phyloP scores from a whole-genome alignment of 257 asterid genomes.

The Scutellaria galericulata region DNA sequence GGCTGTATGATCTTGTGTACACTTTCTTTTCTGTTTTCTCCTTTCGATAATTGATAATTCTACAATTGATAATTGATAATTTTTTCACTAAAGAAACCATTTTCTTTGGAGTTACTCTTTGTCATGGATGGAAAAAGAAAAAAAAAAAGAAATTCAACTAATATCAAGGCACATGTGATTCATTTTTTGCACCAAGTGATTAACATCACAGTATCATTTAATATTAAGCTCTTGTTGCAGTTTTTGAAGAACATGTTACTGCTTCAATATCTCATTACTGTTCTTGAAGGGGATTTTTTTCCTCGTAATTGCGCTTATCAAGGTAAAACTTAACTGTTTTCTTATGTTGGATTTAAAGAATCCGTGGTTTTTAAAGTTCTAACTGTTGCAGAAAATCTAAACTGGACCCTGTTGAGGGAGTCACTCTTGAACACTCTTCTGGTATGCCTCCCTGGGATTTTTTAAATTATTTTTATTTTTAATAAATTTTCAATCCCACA shows the following conservation, averaged over 20 bases:
- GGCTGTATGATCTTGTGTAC: neutral
- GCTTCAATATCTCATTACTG: constrained; percentile 78
- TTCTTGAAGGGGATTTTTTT: constrained; percentile 71
- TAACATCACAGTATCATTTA: constrained; percentile 16
- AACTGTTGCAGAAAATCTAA: constrained; percentile 63
- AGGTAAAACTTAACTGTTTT: constrained; percentile 49
- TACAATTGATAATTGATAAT: too few relatives aligned
- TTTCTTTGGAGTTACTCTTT: neutral
- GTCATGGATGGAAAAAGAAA: neutral
- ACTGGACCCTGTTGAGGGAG: constrained; percentile 78
- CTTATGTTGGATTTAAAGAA: constrained; percentile 1
- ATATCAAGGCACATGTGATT: neutral
- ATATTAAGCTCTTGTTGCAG: constrained; percentile 52
- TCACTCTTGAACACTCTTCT: constrained; percentile 73
- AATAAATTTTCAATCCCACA: neutral
- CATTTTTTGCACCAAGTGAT: constrained; percentile 19
- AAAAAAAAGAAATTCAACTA: neutral
- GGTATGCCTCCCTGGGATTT: constrained; percentile 52
- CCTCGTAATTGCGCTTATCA: constrained; percentile 63
- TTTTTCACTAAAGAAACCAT: neutral
- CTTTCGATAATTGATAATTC: constrained; percentile 9
- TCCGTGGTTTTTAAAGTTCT: constrained; percentile 12
- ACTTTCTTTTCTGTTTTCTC: constrained; percentile 6
- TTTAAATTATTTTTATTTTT: constrained; percentile 14
- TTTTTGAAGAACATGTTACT: constrained; percentile 70